Percentiles rank a stretch among this genome's conserved stretches.
Conservation (phyloP, 129 eudicot genomes). For the Sambucus nigra region DNA sequence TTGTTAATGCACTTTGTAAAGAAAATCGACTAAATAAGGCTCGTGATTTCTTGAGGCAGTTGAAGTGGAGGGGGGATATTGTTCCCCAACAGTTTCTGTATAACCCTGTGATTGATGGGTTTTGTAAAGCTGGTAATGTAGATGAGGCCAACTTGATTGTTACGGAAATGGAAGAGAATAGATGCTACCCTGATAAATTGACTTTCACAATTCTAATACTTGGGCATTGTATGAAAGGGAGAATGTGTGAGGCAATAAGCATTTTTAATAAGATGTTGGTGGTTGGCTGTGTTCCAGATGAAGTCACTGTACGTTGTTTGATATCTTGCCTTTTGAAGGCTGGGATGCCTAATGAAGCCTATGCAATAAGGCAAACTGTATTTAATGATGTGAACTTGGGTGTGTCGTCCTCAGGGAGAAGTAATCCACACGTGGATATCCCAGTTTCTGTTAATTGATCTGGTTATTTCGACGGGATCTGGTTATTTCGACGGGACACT, state of each 20-base stretch:
- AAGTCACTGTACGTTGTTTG: conserved; percentile 49
- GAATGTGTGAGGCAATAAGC: conserved; percentile 70
- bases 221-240: conserved; percentile 97
- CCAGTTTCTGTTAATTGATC: conserved; percentile 44
- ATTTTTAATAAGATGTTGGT: conserved; percentile 55
- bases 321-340: conserved; percentile 69
- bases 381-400: conserved; percentile 16
- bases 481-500: conserved; percentile 5
- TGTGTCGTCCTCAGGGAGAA: conserved; percentile 24
- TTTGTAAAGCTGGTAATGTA: conserved; percentile 76
- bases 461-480: conserved; percentile 5
- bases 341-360: conserved; percentile 82
- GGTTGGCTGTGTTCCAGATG: conserved; percentile 68
- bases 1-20: conserved; percentile 59
- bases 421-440: conserved; percentile 24
- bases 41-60: conserved; percentile 45
- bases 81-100: conserved; percentile 59
- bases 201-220: conserved; percentile 87
- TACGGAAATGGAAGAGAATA: conserved; percentile 69
- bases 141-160: conserved; percentile 73
- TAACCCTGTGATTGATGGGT: conserved; percentile 91
- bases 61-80: conserved; percentile 49
- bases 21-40: conserved; percentile 66
- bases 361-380: conserved; percentile 40
- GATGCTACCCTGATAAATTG: conserved; percentile 59